These are phyloP conservation scores for Penicillium verrucosum DNA, from an alignment of 2,329 filamentous ascomycete species.

Conservation along the genomic window DNA sequence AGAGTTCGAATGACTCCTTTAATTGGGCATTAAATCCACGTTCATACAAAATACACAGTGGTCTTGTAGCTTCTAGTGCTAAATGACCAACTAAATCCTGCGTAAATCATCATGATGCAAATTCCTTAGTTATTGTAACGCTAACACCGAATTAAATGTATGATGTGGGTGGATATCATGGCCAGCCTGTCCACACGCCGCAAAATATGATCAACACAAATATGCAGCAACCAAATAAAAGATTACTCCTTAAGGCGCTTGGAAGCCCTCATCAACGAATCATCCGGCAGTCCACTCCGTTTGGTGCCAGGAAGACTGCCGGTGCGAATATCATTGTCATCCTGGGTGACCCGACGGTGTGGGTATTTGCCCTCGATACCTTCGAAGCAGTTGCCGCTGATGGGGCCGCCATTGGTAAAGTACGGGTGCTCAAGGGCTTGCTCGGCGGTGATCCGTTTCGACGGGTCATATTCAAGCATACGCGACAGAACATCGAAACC, in stretches of 20 bases:
- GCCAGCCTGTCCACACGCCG: constrained; percentile 1
- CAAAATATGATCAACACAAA: background rate
- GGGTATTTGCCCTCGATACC: constrained; percentile 87
- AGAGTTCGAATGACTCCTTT: background rate
- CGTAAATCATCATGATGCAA: background rate
- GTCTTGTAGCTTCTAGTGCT: background rate
- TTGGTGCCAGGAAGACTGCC: constrained; percentile 88
- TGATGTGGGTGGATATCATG: background rate
- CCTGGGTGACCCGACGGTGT: constrained; percentile 81
- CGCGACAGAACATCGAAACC: constrained; percentile 79
- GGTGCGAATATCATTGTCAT: constrained; percentile 94
- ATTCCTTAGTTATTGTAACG: background rate
- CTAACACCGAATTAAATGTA: constrained; percentile 1
- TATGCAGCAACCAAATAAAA: background rate
- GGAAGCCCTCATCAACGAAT: constrained; percentile 60
- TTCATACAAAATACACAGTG: background rate
- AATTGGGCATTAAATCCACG: background rate
- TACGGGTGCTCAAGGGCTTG: constrained; percentile 88
- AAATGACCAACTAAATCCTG: background rate
- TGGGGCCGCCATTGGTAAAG: constrained; percentile 67
- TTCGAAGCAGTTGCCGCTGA: constrained; percentile 84
- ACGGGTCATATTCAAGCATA: constrained; percentile 88
- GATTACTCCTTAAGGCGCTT: constrained; percentile 54
- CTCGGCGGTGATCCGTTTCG: constrained; percentile 80
- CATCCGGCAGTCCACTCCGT: constrained; percentile 79